Percentiles rank a stretch among this genome's conserved stretches.
These are phyloP conservation scores for Trichoderma reesei DNA, from an alignment of 495 filamentous ascomycete species.

Conservation along the genomic window DNA sequence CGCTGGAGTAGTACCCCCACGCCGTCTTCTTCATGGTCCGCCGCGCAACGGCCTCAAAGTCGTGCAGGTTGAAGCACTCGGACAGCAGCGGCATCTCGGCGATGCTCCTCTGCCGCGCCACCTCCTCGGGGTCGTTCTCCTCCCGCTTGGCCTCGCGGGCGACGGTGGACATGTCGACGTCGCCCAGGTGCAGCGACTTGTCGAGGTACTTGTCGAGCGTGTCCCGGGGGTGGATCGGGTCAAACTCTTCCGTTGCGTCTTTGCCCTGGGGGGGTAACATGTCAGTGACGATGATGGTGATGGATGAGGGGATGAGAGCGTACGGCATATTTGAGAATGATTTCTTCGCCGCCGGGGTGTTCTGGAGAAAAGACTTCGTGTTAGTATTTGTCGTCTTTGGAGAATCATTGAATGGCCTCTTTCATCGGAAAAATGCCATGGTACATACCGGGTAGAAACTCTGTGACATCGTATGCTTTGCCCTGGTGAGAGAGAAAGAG, in stretches of 20 bases:
- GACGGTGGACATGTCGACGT: constrained; percentile 84
- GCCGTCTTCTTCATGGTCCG: constrained; percentile 87
- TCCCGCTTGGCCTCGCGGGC: constrained; percentile 56
- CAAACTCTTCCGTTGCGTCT: constrained; percentile 77
- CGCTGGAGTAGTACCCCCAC: constrained; percentile 95
- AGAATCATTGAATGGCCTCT: background rate
- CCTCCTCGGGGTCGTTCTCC: constrained; percentile 74
- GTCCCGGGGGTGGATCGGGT: constrained; percentile 71
- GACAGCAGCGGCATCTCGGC: constrained; percentile 68
- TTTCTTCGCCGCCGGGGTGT: constrained; percentile 68
- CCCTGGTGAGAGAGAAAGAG: constrained; percentile 18
- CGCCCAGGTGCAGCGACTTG: constrained; percentile 77
- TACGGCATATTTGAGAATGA: constrained; percentile 71
- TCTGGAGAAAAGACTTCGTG: too few species aligned
- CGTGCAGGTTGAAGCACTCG: constrained; percentile 89
- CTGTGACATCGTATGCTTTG: constrained; percentile 73
- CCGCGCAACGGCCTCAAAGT: constrained; percentile 87
- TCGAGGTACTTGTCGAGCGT: constrained; percentile 76
- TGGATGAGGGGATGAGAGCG: constrained; percentile 4
- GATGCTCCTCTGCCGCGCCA: constrained; percentile 64
- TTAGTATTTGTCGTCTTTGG: too few species aligned
- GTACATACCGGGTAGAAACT: constrained; percentile 49
- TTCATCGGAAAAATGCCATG: too few species aligned
- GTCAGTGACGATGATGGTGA: background rate
- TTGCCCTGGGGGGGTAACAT: constrained; percentile 40